These are phyloP conservation scores for Alternaria brassicae DNA, from an alignment of 2,329 filamentous ascomycete species.

Conservation along the genomic window DNA sequence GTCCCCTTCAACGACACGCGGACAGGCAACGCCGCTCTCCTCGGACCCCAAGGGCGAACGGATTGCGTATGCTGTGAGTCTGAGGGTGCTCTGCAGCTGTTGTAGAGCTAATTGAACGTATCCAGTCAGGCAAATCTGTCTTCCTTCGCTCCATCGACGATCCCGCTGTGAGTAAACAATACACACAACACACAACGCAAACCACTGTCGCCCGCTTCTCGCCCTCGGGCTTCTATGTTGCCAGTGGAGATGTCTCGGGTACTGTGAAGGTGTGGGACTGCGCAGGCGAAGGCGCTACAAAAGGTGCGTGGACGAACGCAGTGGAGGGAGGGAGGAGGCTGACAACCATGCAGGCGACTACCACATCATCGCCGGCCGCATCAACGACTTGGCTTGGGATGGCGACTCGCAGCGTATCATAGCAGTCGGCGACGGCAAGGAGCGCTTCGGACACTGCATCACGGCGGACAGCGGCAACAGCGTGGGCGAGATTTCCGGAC, in stretches of 20 bases:
- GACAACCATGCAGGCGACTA: conserved; percentile 73
- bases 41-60: conserved; percentile 88
- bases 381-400: conserved; percentile 98
- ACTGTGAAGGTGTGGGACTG: conserved; percentile 91
- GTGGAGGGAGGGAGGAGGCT: conserved; percentile 28
- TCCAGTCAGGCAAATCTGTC: conserved; percentile 90
- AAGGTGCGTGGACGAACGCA: conserved; percentile 57
- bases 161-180: conserved; percentile 83
- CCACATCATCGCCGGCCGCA: conserved; percentile 88
- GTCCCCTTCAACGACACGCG: conserved; percentile 80
- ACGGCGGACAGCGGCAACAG: conserved; percentile 91
- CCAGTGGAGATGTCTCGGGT: conserved; percentile 86
- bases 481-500: conserved; percentile 91
- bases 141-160: conserved; percentile 95
- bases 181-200: conserved; percentile 85
- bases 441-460: conserved; percentile 92
- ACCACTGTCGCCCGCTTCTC: conserved; percentile 95
- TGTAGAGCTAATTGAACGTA: conserved; percentile 9
- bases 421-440: conserved; percentile 92
- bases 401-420: conserved; percentile 96
- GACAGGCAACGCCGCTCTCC: conserved; percentile 87
- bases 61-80: conserved; percentile 83
- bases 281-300: conserved; percentile 84
- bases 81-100: neutral
- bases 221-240: conserved; percentile 92